phyloP scores from a whole-genome alignment of 2,329 filamentous ascomycete genomes.

The Calonectria fujianensis region DNA sequence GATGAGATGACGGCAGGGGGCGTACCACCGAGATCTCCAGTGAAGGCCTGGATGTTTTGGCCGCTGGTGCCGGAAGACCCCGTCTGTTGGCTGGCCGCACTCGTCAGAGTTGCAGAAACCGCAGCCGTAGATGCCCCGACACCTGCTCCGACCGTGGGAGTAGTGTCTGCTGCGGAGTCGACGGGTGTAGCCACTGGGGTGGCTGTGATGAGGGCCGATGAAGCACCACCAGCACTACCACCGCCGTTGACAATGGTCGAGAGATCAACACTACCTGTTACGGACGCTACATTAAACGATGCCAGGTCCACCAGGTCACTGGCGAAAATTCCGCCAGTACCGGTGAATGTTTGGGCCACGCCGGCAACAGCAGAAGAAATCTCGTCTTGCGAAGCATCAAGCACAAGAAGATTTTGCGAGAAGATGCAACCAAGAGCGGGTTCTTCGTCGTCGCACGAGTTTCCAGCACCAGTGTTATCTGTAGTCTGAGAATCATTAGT shows the following conservation, averaged over 20 bases:
- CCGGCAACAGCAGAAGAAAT: constrained; percentile 68
- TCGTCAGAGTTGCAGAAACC: constrained; percentile 14
- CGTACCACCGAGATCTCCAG: constrained; percentile 64
- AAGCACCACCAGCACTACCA: constrained; percentile 19
- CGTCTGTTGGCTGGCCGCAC: background rate
- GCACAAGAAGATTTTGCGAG: constrained; percentile 69
- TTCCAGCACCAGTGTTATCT: constrained; percentile 53
- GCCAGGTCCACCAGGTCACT: constrained; percentile 44
- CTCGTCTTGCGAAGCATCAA: constrained; percentile 72
- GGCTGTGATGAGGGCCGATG: constrained; percentile 4
- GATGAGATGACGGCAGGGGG: constrained; percentile 64
- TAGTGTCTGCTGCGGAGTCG: constrained; percentile 1
- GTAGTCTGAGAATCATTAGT: constrained; percentile 23
- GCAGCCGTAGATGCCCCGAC: constrained; percentile 24
- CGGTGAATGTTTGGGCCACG: constrained; percentile 58
- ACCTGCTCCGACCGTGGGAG: constrained; percentile 1
- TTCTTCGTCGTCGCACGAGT: constrained; percentile 68
- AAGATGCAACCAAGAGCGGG: constrained; percentile 74
- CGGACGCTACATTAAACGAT: constrained; percentile 39
- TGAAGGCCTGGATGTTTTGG: constrained; percentile 67
- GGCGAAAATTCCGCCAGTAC: constrained; percentile 56
- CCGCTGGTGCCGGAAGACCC: background rate
- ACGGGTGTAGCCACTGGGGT: constrained; percentile 1
- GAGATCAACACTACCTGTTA: constrained; percentile 44
- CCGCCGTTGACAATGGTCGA: constrained; percentile 35